Base-by-base conservation (phyloP, 768 basidiomycete genomes). In the Russula sp. region DNA sequence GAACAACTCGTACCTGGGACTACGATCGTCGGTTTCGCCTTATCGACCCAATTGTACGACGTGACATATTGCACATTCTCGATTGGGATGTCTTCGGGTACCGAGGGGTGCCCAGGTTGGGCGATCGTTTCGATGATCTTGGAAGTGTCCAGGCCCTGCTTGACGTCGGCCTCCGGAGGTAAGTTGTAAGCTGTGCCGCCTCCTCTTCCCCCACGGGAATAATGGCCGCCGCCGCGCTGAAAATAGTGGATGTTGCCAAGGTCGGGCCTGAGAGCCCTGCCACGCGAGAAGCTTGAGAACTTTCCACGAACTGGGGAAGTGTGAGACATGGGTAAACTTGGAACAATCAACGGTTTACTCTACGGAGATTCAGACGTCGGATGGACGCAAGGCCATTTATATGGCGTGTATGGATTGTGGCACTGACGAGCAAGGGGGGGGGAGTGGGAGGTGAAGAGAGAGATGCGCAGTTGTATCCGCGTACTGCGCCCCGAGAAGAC, bases 31-130 rank as follows among this genome's bases (percentile, higher is more conserved):
- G 73, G 70, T 11, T 65, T 25, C 7, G 56, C 35, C 7, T 36
- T 45, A 11, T 69, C 62, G 25, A 48, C 34, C 73, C 73, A 74
- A 48, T 63, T 71, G 63, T 74, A 74, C 5, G 73, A 74, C n/a
- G 69, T 68, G 8, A 74, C 48, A 25, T 70, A 69, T 25, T 66
- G 22, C 13, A 70, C 60, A 42, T 73, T 64, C 20, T 60, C 49
- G 14, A 70, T 62, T 7, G 56, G 55, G n/a, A 65, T 16, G 2
- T 54, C 10, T 13, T 56, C 9, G 0, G 29, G 34, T 22, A 14
- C 14, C 0, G 42, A 45, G 6, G 20, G 48, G 14, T n/a, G 52
- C 4, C 36, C 3, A 5, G 62, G 62, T 1, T 13, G 6, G 9
- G 41, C 41, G 22, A 66, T 36, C 8, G n/a, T 60, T 46, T 66